A percentile compares a stretch with the other conserved stretches of the same genome.
These are phyloP conservation scores for Umbelopsis sp. DNA, from an alignment of 192 early-diverging fungal genomes.

Conservation along the genomic window DNA sequence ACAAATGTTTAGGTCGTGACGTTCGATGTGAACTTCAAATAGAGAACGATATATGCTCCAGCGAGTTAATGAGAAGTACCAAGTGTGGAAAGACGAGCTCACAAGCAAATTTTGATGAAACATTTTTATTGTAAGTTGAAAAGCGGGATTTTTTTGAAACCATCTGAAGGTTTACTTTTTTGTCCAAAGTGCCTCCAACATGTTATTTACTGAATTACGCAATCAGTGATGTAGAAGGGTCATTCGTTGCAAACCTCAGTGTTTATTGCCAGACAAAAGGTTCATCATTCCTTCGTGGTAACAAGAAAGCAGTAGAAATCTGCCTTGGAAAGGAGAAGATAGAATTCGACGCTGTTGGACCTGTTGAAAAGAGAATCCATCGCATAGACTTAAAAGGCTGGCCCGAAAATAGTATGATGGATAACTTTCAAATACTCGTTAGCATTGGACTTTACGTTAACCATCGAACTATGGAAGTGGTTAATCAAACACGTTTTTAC, in stretches of 20 bases:
- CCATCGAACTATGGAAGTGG: slow-evolving; percentile 18
- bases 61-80: slow-evolving; percentile 19
- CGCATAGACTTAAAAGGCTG: slow-evolving; percentile 14
- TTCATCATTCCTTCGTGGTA: neutral
- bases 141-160: too few species aligned
- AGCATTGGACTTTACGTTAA: slow-evolving; percentile 31
- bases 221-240: slow-evolving; percentile 30
- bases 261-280: slow-evolving; percentile 23
- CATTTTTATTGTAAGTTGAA: slow-evolving; percentile 34
- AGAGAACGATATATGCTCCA: slow-evolving; percentile 27
- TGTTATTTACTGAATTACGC: neutral
- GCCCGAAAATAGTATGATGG: neutral
- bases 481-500: slow-evolving; percentile 23
- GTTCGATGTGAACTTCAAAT: slow-evolving; percentile 31
- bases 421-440: slow-evolving; percentile 31
- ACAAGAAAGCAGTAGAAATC: slow-evolving; percentile 5
- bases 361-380: slow-evolving; percentile 20
- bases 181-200: neutral
- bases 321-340: slow-evolving; percentile 23
- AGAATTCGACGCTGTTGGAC: slow-evolving; percentile 8
- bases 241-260: slow-evolving; percentile 20
- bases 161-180: too few species aligned
- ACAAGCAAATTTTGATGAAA: slow-evolving; percentile 36
- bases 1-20: slow-evolving; percentile 1
- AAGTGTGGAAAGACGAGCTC: slow-evolving; percentile 33